Percentiles rank a stretch among this genome's conserved stretches.
Conservation (phyloP, 2,329 filamentous ascomycete genomes). For the Rhynchosporium secalis region DNA sequence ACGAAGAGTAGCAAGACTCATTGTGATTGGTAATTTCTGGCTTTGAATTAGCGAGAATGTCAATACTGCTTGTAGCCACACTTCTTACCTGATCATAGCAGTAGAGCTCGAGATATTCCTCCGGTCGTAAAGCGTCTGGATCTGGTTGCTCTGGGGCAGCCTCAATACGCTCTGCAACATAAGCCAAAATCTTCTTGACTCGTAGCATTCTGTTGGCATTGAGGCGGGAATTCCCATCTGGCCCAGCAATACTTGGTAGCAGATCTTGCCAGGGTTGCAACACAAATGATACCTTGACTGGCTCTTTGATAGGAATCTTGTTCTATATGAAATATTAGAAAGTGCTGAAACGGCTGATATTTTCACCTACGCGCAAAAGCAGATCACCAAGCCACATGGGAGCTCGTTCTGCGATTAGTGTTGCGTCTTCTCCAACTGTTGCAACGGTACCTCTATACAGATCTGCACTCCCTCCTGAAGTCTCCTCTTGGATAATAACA, state of each 20-base stretch:
- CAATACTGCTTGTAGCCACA: background rate
- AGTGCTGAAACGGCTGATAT: background rate
- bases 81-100: constrained; percentile 81
- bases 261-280: constrained; percentile 77
- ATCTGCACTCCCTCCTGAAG: constrained; percentile 71
- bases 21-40: constrained; percentile 66
- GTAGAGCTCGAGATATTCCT: constrained; percentile 93
- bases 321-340: constrained; percentile 56
- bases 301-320: constrained; percentile 80
- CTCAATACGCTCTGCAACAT: constrained; percentile 91
- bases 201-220: constrained; percentile 97
- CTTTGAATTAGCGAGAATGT: constrained; percentile 21
- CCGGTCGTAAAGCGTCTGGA: constrained; percentile 66
- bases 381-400: constrained; percentile 93
- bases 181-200: constrained; percentile 89
- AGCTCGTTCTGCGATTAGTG: constrained; percentile 80
- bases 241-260: constrained; percentile 70
- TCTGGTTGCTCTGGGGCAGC: constrained; percentile 60
- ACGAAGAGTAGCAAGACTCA: constrained; percentile 91
- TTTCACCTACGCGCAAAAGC: constrained; percentile 61
- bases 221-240: constrained; percentile 81
- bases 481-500: constrained; percentile 70
- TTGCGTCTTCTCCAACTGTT: constrained; percentile 72
- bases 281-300: constrained; percentile 93
- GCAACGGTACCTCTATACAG: constrained; percentile 88